These are phyloP conservation scores for Fusarium devonianum DNA, from an alignment of 2,329 filamentous ascomycete genomes.

Conservation along the genomic window DNA sequence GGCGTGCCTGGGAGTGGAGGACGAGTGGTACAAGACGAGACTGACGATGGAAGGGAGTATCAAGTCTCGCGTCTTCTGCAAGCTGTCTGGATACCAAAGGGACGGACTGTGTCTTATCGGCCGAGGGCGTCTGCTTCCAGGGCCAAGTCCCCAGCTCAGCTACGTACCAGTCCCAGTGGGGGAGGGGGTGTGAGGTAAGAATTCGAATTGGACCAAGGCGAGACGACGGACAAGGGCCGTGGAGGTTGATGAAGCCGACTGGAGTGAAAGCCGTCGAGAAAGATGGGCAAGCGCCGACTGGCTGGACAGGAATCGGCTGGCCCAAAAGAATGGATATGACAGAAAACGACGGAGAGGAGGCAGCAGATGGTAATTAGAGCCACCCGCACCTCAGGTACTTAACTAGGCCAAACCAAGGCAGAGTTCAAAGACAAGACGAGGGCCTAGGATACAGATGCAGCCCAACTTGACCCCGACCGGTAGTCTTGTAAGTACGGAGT, in stretches of 20 bases:
- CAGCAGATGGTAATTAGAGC: constrained; percentile 20
- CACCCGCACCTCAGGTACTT: constrained; percentile 27
- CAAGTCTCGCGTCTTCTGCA: constrained; percentile 34
- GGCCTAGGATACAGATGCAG: constrained; percentile 18
- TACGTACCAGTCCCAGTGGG: no score
- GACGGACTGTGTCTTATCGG: constrained; percentile 30
- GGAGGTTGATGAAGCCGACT: constrained; percentile 29
- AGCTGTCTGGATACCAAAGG: constrained; percentile 21
- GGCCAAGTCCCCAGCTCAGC: no score
- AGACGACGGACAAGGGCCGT: constrained; percentile 30
- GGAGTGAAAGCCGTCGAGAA: constrained; percentile 24
- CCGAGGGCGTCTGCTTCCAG: constrained; percentile 9
- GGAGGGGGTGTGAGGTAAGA: no score
- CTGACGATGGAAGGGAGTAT: constrained; percentile 22
- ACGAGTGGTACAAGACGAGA: constrained; percentile 18
- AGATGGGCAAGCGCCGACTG: constrained; percentile 40
- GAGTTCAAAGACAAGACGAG: constrained; percentile 17
- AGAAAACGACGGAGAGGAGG: constrained; percentile 31
- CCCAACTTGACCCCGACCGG: constrained; percentile 27
- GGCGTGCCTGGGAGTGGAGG: constrained; percentile 27
- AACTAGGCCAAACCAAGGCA: constrained; percentile 26
- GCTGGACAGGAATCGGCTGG: constrained; percentile 31
- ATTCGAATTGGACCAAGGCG: no score
- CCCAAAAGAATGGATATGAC: constrained; percentile 39
- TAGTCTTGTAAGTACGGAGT: constrained; percentile 29